phyloP scores from a whole-genome alignment of 768 basidiomycete genomes.

The Termitomyces sp. region DNA sequence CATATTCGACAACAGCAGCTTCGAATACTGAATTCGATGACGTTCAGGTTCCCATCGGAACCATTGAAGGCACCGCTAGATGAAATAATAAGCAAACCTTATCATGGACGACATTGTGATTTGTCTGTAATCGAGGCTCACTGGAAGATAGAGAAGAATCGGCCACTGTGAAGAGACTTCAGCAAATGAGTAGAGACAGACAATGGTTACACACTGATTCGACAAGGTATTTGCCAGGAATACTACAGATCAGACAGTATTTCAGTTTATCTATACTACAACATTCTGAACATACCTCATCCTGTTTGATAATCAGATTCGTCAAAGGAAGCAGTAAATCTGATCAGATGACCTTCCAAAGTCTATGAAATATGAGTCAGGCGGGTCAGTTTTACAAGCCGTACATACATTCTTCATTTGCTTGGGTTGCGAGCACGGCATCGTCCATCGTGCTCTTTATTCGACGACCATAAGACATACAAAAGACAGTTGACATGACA shows the following conservation, averaged over 20 bases:
- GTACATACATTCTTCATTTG: constrained; percentile 2
- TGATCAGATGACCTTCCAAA: background rate
- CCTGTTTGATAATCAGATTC: background rate
- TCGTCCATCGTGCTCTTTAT: constrained; percentile 5
- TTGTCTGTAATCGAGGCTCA: background rate
- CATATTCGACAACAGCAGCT: constrained; percentile 31
- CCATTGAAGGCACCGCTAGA: constrained; percentile 34
- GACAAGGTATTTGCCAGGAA: constrained; percentile 2
- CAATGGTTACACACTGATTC: background rate
- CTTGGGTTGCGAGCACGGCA: constrained; percentile 1
- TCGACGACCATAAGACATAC: constrained; percentile 8
- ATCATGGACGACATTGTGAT: background rate
- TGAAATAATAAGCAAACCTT: too few relatives aligned
- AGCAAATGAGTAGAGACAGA: background rate
- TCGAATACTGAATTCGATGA: constrained; percentile 19
- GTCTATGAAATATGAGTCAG: background rate
- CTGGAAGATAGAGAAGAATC: constrained; percentile 8
- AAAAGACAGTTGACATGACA: constrained; percentile 11
- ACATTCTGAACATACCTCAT: background rate
- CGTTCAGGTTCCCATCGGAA: constrained; percentile 34
- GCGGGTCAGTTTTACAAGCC: background rate
- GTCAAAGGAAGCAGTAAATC: background rate
- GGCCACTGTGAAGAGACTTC: constrained; percentile 6
- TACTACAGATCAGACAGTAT: background rate
- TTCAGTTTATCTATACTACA: background rate